These are phyloP conservation scores for Chaetomiaceae sp. DNA, from an alignment of 2,329 filamentous ascomycete genomes.

Conservation along the genomic window DNA sequence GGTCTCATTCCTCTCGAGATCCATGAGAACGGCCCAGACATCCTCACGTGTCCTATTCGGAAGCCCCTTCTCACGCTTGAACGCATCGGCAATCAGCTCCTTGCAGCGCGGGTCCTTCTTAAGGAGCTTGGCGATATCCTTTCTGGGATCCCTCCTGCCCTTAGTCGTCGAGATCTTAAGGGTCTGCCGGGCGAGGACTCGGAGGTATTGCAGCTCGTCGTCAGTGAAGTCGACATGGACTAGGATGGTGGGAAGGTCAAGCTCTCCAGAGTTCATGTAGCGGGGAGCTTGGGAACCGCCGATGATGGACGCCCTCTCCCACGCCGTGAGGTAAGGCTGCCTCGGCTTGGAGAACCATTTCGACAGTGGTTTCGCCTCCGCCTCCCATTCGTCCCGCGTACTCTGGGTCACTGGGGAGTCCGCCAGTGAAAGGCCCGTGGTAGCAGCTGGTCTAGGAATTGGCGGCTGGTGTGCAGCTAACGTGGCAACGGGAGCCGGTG, in stretches of 20 bases:
- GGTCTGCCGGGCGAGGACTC: neutral
- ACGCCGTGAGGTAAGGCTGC: slow-evolving; percentile 27
- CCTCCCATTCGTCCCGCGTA: slow-evolving; percentile 18
- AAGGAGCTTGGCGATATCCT: slow-evolving; percentile 21
- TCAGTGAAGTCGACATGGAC: slow-evolving; percentile 46
- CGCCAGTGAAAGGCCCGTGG: neutral
- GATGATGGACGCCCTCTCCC: slow-evolving; percentile 20
- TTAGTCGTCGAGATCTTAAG: slow-evolving; percentile 13
- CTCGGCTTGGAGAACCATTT: slow-evolving; percentile 15
- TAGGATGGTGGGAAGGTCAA: slow-evolving; percentile 6
- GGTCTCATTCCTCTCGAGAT: slow-evolving; percentile 29
- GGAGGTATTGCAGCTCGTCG: slow-evolving; percentile 33
- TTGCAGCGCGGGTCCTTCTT: slow-evolving; percentile 1
- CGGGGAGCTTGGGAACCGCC: slow-evolving; percentile 17
- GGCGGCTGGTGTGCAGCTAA: too few species aligned
- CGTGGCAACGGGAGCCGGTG: neutral
- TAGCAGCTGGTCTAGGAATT: neutral
- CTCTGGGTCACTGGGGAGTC: neutral
- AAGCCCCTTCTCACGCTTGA: slow-evolving; percentile 10
- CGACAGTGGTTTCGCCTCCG: neutral
- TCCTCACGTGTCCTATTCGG: slow-evolving; percentile 30
- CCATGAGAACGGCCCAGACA: slow-evolving; percentile 36
- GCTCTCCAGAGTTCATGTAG: slow-evolving; percentile 9
- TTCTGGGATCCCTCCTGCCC: slow-evolving; percentile 13
- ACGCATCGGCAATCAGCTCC: slow-evolving; percentile 6